Conservation (phyloP, 2,329 filamentous ascomycete species). For the Fusarium verrucosum region DNA sequence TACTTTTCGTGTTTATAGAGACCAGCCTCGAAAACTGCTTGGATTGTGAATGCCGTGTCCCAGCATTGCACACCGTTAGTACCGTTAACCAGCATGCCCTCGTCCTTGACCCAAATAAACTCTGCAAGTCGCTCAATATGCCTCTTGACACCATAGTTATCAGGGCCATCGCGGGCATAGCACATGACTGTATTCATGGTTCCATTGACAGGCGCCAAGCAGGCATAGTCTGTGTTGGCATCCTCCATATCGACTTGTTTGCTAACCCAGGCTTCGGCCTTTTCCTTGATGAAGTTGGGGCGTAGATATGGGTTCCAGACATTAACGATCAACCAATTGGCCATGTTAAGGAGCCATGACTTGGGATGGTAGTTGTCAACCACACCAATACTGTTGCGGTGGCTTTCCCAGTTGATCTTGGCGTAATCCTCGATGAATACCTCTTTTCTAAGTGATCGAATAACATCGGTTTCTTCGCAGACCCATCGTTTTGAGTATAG, state of each 20-base stretch:
- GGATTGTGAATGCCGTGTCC: slow-evolving; percentile 93
- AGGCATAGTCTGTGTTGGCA: slow-evolving; percentile 86
- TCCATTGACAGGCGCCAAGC: slow-evolving; percentile 87
- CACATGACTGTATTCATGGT: slow-evolving; percentile 90
- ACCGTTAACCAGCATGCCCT: slow-evolving; percentile 94
- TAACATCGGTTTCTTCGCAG: slow-evolving; percentile 78
- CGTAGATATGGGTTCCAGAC: slow-evolving; percentile 84
- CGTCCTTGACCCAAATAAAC: slow-evolving; percentile 88
- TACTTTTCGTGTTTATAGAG: slow-evolving; percentile 81
- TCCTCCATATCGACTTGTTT: slow-evolving; percentile 90
- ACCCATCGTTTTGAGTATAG: slow-evolving; percentile 86
- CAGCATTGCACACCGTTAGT: slow-evolving; percentile 98
- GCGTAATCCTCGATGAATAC: slow-evolving; percentile 82
- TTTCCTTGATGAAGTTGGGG: slow-evolving; percentile 68
- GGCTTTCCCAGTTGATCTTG: slow-evolving; percentile 76
- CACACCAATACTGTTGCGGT: slow-evolving; percentile 83
- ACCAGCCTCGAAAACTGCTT: slow-evolving; percentile 81
- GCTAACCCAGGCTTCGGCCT: slow-evolving; percentile 83
- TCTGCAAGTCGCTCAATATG: slow-evolving; percentile 86
- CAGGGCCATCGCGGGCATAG: slow-evolving; percentile 84
- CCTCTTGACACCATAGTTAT: slow-evolving; percentile 73
- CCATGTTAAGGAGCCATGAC: slow-evolving; percentile 78
- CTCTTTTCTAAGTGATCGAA: slow-evolving; percentile 78
- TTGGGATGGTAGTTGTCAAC: slow-evolving; percentile 95
- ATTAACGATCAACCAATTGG: slow-evolving; percentile 81